A percentile compares a stretch with the other conserved stretches of the same genome.
These are phyloP conservation scores for Pyrenochaeta sp. DNA, from an alignment of 2,329 filamentous ascomycete genomes.

Conservation along the genomic window DNA sequence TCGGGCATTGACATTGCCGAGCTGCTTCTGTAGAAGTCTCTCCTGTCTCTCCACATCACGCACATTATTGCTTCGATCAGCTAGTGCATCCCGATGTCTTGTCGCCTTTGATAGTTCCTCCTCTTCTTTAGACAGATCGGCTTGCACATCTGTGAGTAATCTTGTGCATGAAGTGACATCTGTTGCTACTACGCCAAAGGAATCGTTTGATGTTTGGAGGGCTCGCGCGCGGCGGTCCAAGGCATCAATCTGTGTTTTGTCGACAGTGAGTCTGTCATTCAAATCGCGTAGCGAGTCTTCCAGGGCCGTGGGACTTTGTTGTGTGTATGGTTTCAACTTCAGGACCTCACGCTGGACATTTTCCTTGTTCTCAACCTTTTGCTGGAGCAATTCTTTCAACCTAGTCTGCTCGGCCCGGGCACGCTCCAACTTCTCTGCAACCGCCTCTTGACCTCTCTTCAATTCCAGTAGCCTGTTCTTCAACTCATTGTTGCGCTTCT, in stretches of 20 bases:
- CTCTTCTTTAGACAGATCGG: conserved; percentile 88
- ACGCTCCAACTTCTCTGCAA: conserved; percentile 82
- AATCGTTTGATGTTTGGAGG: conserved; percentile 89
- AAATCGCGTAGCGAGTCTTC: conserved; percentile 84
- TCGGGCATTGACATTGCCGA: conserved; percentile 84
- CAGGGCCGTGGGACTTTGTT: conserved; percentile 84
- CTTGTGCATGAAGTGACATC: conserved; percentile 91
- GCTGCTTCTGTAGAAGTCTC: conserved; percentile 79
- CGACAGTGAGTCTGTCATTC: conserved; percentile 75
- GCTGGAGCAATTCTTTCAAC: conserved; percentile 74
- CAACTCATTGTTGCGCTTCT: conserved; percentile 83
- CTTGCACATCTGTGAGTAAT: conserved; percentile 83
- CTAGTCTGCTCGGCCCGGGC: conserved; percentile 81
- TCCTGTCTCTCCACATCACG: conserved; percentile 91
- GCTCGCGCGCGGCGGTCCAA: conserved; percentile 88
- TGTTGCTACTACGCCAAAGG: conserved; percentile 81
- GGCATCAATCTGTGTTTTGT: conserved; percentile 85
- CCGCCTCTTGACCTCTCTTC: conserved; percentile 79
- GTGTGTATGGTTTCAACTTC: conserved; percentile 89
- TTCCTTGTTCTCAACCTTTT: conserved; percentile 73
- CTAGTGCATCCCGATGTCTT: conserved; percentile 84
- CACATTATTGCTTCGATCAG: conserved; percentile 87
- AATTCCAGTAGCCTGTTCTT: conserved; percentile 84
- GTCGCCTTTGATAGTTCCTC: conserved; percentile 83
- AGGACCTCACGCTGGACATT: conserved; percentile 82